These are phyloP conservation scores for Breynia disticha DNA, from an alignment of 441 rosid species.

Conservation along the genomic window DNA sequence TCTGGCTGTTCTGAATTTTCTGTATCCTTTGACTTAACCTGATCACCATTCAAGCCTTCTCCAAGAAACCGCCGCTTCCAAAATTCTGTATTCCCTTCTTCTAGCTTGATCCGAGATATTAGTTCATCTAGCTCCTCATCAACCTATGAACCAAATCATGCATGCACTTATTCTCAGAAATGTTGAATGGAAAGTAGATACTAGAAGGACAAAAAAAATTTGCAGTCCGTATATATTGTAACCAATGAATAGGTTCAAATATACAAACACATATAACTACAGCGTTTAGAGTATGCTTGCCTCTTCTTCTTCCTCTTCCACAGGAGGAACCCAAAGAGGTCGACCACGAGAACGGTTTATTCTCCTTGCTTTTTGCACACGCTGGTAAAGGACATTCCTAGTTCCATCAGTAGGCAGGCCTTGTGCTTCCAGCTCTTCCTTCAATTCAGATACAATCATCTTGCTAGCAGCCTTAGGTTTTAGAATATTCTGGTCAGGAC, in stretches of 20 bases:
- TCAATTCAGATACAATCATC: constrained; percentile 86
- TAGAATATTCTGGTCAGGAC: constrained; percentile 68
- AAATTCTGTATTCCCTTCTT: constrained; percentile 95
- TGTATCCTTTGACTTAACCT: constrained; percentile 37
- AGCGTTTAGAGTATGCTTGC: constrained; percentile 21
- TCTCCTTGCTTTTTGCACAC: constrained; percentile 97
- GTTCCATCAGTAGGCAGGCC: constrained; percentile 94
- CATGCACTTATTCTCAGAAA: background rate
- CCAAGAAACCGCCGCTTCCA: constrained; percentile 93
- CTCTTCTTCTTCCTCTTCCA: constrained; percentile 95
- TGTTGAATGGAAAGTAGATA: background rate
- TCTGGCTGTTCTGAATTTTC: constrained; percentile 36
- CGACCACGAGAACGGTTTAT: constrained; percentile 95
- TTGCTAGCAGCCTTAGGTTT: constrained; percentile 99
- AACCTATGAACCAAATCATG: constrained; percentile 33
- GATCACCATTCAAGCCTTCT: constrained; percentile 53
- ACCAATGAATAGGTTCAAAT: too few species aligned
- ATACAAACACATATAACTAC: constrained; percentile 2
- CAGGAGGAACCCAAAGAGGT: constrained; percentile 98
- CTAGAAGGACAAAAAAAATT: constrained; percentile 4
- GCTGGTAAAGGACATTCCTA: constrained; percentile 96
- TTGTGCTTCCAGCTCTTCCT: constrained; percentile 97
- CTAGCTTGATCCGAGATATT: constrained; percentile 71
- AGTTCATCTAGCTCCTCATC: constrained; percentile 82
- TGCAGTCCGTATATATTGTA: background rate